Base-by-base conservation (phyloP, 1,139 yeast species). In the Geotrichum fermentans region DNA sequence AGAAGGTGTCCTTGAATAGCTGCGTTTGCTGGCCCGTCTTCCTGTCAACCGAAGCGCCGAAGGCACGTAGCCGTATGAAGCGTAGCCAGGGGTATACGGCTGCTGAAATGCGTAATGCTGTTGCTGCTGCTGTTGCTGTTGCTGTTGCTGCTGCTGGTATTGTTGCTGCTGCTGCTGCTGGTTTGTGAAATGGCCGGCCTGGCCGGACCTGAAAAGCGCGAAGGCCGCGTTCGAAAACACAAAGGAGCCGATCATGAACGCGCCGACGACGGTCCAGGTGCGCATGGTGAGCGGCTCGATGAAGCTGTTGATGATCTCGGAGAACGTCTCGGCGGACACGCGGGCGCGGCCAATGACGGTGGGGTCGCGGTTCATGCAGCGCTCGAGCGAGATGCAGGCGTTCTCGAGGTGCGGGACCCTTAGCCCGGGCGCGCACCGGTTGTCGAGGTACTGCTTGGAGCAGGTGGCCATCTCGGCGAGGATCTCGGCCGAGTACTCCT, bases 341-440 rank as follows among this genome's bases (percentile, higher is more conserved):
- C 78, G 75, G 3, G 94, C 86, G 42, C 79, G 75, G 3, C 92
- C 94, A 16, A 88, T 78, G 6, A 78, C 71, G 38, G 79, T 77
- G 13, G 96, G 96, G 58, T 89, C 95, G 53, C 88, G 73, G 58
- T 82, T 79, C 95, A 86, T 89, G 65, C 98, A 92, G 54, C 74
- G 77, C 54, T 79, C 82, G 94, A 95, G 87, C 36, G 72, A 71
- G 30, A 75, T 71, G 65, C 98, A 92, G 17, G 79, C 73, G n/a
- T 69, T 66, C 57, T 84, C 89, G 26, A 89, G 66, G 0, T 89
- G 90, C 0, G 96, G 96, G 0, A 78, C 78, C 8, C 75, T 70
- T 52, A 61, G 58, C 1, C 65, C 70, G 2, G 73, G 73, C 52
- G 72, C 66, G 61, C 98, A 92, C 58, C 82, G 78, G 65, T 90